These are phyloP conservation scores for Themeda triandra DNA, from an alignment of 176 grass and related monocot species.

Conservation along the genomic window DNA sequence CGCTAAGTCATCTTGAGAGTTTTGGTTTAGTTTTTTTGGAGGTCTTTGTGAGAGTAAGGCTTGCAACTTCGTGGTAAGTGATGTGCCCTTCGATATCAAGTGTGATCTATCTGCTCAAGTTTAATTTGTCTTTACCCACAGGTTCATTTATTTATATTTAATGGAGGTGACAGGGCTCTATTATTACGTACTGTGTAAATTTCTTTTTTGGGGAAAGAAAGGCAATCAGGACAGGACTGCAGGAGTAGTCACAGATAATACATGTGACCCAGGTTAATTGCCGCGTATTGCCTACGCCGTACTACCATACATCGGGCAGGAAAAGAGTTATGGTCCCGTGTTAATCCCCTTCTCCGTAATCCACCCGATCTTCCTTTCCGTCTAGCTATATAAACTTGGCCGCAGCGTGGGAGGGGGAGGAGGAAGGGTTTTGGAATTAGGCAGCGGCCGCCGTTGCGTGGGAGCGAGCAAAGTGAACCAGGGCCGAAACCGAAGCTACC, in stretches of 20 bases:
- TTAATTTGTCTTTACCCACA: neutral
- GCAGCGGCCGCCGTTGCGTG: slow-evolving; percentile 56
- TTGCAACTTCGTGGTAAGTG: neutral
- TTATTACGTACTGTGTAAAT: neutral
- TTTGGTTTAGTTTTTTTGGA: no score
- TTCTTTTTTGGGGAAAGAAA: neutral
- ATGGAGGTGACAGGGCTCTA: neutral
- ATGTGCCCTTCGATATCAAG: no score
- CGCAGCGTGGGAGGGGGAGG: slow-evolving; percentile 1
- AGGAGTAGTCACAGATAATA: neutral
- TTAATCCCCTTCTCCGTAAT: slow-evolving; percentile 11
- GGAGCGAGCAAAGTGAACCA: slow-evolving; percentile 42
- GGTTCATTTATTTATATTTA: no score
- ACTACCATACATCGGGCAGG: neutral
- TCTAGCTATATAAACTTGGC: slow-evolving; percentile 41
- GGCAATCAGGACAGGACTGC: neutral
- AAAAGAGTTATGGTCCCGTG: neutral
- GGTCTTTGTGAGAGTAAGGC: no score
- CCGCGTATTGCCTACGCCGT: neutral
- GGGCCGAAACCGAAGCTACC: slow-evolving; percentile 41
- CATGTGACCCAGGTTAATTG: neutral
- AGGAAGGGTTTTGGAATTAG: slow-evolving; percentile 59
- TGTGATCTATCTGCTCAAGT: neutral
- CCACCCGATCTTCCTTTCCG: neutral
- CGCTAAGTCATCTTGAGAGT: accelerated